Evolutionary conservation across 495 filamentous ascomycete genomes (phyloP).

Genomic region (Xylaria cubensis): DNA sequence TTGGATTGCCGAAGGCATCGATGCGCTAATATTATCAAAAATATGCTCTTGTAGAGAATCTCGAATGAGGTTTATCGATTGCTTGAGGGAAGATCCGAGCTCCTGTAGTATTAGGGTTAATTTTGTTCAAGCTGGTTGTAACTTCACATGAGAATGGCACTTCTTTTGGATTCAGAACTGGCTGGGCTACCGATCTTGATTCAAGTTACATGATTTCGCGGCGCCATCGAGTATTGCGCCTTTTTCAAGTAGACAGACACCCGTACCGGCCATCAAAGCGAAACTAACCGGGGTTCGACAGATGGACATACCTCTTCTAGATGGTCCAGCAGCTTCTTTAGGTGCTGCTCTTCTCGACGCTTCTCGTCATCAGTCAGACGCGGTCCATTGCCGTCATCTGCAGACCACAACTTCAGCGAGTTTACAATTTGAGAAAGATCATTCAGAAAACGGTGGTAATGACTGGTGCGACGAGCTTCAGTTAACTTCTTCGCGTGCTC

Average conservation of each 20-base stretch:
- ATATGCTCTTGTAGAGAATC: slow-evolving; percentile 52
- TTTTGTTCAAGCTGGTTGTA: not conserved
- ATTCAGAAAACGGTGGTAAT: slow-evolving; percentile 50
- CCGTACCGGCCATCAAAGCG: slow-evolving; percentile 11
- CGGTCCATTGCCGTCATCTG: slow-evolving; percentile 52
- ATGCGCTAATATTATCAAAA: slow-evolving; percentile 49
- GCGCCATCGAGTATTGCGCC: not conserved
- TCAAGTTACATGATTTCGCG: slow-evolving; percentile 3
- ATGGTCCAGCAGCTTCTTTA: slow-evolving; percentile 49
- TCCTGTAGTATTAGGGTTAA: slow-evolving; percentile 8
- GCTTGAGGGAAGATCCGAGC: slow-evolving; percentile 41
- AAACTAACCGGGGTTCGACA: slow-evolving; percentile 26
- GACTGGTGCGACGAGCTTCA: slow-evolving; percentile 43
- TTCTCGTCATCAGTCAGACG: slow-evolving; percentile 53
- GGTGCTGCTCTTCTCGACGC: slow-evolving; percentile 45
- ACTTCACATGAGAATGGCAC: not conserved
- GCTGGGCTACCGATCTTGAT: not conserved
- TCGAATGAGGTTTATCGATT: slow-evolving; percentile 42
- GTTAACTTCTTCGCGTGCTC: slow-evolving; percentile 67
- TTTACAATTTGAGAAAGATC: slow-evolving; percentile 61
- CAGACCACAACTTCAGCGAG: slow-evolving; percentile 64
- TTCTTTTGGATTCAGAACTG: not conserved
- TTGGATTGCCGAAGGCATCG: slow-evolving; percentile 45
- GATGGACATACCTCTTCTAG: slow-evolving; percentile 53
- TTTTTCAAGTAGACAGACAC: slow-evolving; percentile 41